These are phyloP conservation scores for Inga oerstediana DNA, from an alignment of 306 rosid species.

Conservation along the genomic window DNA sequence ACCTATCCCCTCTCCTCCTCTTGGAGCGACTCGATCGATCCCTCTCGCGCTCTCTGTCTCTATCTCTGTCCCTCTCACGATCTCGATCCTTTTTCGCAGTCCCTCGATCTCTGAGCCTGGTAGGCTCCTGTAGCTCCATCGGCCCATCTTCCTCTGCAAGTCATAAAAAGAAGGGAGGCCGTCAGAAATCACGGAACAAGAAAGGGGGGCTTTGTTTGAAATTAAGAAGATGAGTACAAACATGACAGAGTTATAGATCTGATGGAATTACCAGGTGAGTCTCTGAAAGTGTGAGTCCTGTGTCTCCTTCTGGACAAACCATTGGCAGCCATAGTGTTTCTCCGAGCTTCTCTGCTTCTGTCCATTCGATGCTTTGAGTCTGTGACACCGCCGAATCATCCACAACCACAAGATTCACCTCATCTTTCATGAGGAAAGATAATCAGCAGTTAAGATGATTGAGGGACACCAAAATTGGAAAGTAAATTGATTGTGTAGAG, in stretches of 20 bases:
- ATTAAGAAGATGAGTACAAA: neutral
- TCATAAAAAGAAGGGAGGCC: neutral
- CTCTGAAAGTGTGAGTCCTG: slow-evolving; percentile 75
- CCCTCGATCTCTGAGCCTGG: slow-evolving; percentile 85
- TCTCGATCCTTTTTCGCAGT: slow-evolving; percentile 80
- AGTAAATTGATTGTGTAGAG: slow-evolving; percentile 23
- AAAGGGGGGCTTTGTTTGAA: neutral
- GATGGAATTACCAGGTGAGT: slow-evolving; percentile 83
- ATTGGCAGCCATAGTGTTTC: slow-evolving; percentile 49
- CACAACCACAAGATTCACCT: slow-evolving; percentile 33
- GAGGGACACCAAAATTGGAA: slow-evolving; percentile 17
- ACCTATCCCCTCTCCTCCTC: slow-evolving; percentile 78
- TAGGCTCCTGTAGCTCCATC: slow-evolving; percentile 76
- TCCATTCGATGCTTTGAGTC: slow-evolving; percentile 60
- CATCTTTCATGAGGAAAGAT: slow-evolving; percentile 49
- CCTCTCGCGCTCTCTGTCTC: slow-evolving; percentile 59
- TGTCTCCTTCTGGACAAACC: slow-evolving; percentile 65
- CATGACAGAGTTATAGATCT: slow-evolving; percentile 31
- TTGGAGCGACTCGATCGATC: slow-evolving; percentile 84
- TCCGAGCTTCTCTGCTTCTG: slow-evolving; percentile 80
- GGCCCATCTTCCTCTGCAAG: slow-evolving; percentile 86
- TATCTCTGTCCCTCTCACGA: slow-evolving; percentile 47
- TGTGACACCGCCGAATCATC: slow-evolving; percentile 39
- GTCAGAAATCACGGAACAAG: slow-evolving; percentile 25
- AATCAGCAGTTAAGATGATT: slow-evolving; percentile 35